Evolutionary conservation across 1,139 yeast species (phyloP), one percentile per base, ranked within the genome.

Genomic region (Taiozyma sp.): DNA sequence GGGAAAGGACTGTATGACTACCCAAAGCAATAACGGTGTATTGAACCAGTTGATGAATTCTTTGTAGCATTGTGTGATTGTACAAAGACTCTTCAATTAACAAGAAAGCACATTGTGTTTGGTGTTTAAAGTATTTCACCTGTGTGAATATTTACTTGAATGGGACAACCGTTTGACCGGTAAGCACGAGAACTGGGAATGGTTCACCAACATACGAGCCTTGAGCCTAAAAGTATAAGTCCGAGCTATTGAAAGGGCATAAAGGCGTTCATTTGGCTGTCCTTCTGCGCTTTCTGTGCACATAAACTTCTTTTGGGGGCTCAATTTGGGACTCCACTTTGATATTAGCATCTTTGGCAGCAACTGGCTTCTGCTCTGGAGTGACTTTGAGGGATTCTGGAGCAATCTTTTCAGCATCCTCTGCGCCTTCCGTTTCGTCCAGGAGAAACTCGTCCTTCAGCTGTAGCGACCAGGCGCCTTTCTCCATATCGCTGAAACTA

Each of bases 51-150:
- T 43, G 2, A 46, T 41, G 37, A 48, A 52, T 7, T 44, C 47
- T 10, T 39, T 43, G 29, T 55, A 53, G 26, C 57, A 51, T 8
- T 32, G n/a, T 5, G 66, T 35, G 7, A 73, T 65, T 3, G 72
- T 72, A 55, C 70, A 65, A 2, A 71, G 66, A 47, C 68, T 67
- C 50, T 70, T 72, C 1, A 76, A 76, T 52, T 73, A 76, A 72
- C 74, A 70, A 5, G 70, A 62, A 3, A 56, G 45, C 24, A 35
- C 44, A 7, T 14, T 21, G 29, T 49, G 49, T 7, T 54, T 43
- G 9, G 55, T 54, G 46, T 62, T 67, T 48, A 57, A 59, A 70
- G 53, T 14, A 72, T 71, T 30, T 61, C 1, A 70, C 64, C 57
- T 65, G 66, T 47, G 69, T 73, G 50, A 63, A 71, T 55, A 70